Evolutionary conservation across 2,329 filamentous ascomycete species (phyloP), one percentile per base, ranked within the genome.

Genomic region (Pseudofabraea citricarpa): DNA sequence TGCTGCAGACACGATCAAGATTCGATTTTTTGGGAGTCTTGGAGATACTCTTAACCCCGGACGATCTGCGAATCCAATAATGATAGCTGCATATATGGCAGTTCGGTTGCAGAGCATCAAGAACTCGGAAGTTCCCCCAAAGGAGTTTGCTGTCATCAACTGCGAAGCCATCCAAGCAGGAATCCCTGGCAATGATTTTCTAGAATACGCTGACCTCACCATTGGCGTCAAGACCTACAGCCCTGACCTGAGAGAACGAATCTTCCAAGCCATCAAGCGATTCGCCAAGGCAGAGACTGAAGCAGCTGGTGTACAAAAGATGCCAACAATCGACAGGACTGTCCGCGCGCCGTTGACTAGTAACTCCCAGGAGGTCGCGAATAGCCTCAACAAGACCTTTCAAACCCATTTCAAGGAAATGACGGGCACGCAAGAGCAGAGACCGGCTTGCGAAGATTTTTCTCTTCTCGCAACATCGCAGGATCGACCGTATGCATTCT

Each of bases 401-500:
- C 23, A 29, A 10, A n/a, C 22, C 2, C n/a, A 21, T 20, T 47
- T 45, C 16, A 27, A 32, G 12, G 35, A 45, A 12, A 20, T 39
- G 7, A 16, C 21, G 18, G 23, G 12, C 5, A 16, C 3, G n/a
- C 19, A 2, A 24, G 33, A 22, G 32, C 22, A 22, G 23, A 23
- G 2, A 31, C 19, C 15, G 51, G 42, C n/a, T 5, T 54, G 54
- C 16, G 57, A 59, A 33, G 57, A 59, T 40, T 54, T 57, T 36
- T 45, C 45, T 4, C 45, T 53, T 12, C 43, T 59, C n/a, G 56
- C 49, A 7, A 53, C 48, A 8, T 19, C 38, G 4, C 19, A 31
- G 3, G 16, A 42, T 21, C 18, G 64, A 50, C 77, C 77, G 4
- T 68, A 65, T 45, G 70, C 64, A 37, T 81, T 79, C 51, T 81